A percentile compares a stretch with the other conserved stretches of the same genome.
These are phyloP conservation scores for Aspergillus taichungensis DNA, from an alignment of 495 filamentous ascomycete genomes.

Conservation along the genomic window DNA sequence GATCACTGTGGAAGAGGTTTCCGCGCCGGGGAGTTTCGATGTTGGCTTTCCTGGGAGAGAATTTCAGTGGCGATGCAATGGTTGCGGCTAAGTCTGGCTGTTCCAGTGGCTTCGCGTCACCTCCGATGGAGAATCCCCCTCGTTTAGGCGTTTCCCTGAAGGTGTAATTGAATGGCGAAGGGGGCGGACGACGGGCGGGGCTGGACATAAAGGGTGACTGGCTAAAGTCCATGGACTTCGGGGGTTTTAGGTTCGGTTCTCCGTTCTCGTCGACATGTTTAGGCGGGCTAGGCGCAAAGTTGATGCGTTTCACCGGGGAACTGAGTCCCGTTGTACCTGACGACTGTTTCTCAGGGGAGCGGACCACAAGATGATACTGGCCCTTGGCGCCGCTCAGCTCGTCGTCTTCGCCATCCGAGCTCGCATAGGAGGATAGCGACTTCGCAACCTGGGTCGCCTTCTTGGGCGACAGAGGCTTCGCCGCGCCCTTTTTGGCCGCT, in stretches of 20 bases:
- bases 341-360: constrained; percentile 32
- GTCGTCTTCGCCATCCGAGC: constrained; percentile 43
- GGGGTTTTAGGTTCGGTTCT: constrained; percentile 21
- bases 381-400: constrained; percentile 39
- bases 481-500: constrained; percentile 19
- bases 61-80: constrained; percentile 17
- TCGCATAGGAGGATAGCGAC: constrained; percentile 30
- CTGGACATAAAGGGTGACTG: constrained; percentile 37
- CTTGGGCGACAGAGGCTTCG: constrained; percentile 47
- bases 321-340: constrained; percentile 19
- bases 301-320: constrained; percentile 36
- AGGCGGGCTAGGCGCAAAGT: constrained; percentile 26
- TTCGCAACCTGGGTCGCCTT: constrained; percentile 46
- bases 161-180: constrained; percentile 42
- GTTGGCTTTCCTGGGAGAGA: constrained; percentile 21
- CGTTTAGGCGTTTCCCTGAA: constrained; percentile 28
- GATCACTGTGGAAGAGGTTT: constrained; percentile 13
- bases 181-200: constrained; percentile 40
- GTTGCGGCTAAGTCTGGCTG: constrained; percentile 22
- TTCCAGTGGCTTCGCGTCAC: constrained; percentile 11
- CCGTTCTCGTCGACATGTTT: constrained; percentile 31
- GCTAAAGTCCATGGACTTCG: constrained; percentile 26
- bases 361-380: constrained; percentile 24
- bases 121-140: constrained; percentile 14
- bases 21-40: constrained; percentile 17